Percentiles rank a stretch among this genome's conserved stretches.
Conservation (phyloP, 371 early-diverging fungal genomes). For the Entomophthora muscae region DNA sequence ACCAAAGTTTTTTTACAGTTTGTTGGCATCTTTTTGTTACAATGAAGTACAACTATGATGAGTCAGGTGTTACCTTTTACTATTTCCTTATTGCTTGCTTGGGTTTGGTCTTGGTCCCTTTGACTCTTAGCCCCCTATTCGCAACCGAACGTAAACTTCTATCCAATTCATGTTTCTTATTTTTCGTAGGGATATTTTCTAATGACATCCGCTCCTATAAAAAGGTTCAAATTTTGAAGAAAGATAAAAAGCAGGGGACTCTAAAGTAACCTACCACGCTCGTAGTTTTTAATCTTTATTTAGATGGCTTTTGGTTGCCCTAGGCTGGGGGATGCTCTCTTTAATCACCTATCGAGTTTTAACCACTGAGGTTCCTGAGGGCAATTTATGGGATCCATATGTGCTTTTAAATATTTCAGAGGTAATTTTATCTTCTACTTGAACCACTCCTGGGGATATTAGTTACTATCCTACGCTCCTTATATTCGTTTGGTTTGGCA, state of each 20-base stretch:
- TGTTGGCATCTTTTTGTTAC: no score
- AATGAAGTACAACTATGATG: slow-evolving; percentile 76
- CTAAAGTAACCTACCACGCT: neutral
- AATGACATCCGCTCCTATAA: slow-evolving; percentile 14
- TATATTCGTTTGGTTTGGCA: no score
- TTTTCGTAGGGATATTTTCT: slow-evolving; percentile 13
- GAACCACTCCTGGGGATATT: no score
- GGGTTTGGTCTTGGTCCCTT: slow-evolving; percentile 59
- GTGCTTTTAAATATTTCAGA: slow-evolving; percentile 63
- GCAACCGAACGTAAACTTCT: slow-evolving; percentile 24
- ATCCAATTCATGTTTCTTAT: neutral
- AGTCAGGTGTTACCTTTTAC: slow-evolving; percentile 82
- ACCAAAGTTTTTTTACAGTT: no score
- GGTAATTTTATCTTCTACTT: slow-evolving; percentile 16
- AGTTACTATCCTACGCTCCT: no score
- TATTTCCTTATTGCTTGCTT: slow-evolving; percentile 78
- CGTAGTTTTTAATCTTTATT: slow-evolving; percentile 4
- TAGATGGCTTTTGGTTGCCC: slow-evolving; percentile 29
- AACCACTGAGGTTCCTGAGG: slow-evolving; percentile 36
- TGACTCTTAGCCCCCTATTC: slow-evolving; percentile 35
- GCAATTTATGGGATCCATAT: slow-evolving; percentile 80
- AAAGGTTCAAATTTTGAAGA: slow-evolving; percentile 1
- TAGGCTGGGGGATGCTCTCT: slow-evolving; percentile 64
- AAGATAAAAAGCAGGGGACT: neutral
- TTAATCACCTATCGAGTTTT: slow-evolving; percentile 57